A percentile compares a stretch with the other conserved stretches of the same genome.
phyloP scores from a whole-genome alignment of 805 yeast species.

The Schizosaccharomyces pombe region DNA sequence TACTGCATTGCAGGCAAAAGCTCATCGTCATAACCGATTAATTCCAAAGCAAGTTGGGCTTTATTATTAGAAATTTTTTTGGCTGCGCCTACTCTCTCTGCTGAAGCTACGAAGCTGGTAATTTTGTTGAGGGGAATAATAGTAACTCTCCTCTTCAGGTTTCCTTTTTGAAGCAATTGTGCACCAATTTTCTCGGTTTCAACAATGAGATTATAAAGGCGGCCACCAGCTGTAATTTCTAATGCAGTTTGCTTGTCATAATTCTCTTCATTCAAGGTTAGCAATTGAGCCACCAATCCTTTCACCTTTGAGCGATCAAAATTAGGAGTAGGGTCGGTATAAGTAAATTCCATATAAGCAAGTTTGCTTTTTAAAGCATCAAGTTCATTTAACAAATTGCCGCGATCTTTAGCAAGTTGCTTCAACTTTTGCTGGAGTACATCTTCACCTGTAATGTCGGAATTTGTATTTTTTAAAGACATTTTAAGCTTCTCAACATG shows the following conservation, averaged over 20 bases:
- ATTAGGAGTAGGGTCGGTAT: slow-evolving; percentile 35
- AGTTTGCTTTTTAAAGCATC: slow-evolving; percentile 38
- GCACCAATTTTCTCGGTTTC: slow-evolving; percentile 74
- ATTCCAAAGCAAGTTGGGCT: slow-evolving; percentile 71
- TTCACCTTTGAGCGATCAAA: slow-evolving; percentile 43
- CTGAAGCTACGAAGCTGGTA: slow-evolving; percentile 31
- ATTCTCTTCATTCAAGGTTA: slow-evolving; percentile 34
- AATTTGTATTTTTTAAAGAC: slow-evolving; percentile 23
- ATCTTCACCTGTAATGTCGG: slow-evolving; percentile 9
- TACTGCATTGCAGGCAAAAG: slow-evolving; percentile 67
- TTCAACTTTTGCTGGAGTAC: slow-evolving; percentile 12
- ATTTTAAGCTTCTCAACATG: slow-evolving; percentile 8
- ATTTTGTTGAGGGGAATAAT: slow-evolving; percentile 82
- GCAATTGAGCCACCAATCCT: slow-evolving; percentile 78
- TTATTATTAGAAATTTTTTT: slow-evolving; percentile 56
- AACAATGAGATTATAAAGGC: slow-evolving; percentile 72
- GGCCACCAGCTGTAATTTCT: slow-evolving; percentile 84
- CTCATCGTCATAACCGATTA: slow-evolving; percentile 50
- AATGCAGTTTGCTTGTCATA: slow-evolving; percentile 51
- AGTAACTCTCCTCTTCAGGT: slow-evolving; percentile 59
- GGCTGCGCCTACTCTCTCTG: slow-evolving; percentile 35
- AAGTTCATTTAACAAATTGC: slow-evolving; percentile 23
- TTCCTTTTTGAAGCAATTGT: slow-evolving; percentile 54
- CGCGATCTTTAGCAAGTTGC: slow-evolving; percentile 15
- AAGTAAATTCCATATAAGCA: slow-evolving; percentile 54